Conservation (phyloP, 2,329 filamentous ascomycete species). For the Aspergillaceae sp. region DNA sequence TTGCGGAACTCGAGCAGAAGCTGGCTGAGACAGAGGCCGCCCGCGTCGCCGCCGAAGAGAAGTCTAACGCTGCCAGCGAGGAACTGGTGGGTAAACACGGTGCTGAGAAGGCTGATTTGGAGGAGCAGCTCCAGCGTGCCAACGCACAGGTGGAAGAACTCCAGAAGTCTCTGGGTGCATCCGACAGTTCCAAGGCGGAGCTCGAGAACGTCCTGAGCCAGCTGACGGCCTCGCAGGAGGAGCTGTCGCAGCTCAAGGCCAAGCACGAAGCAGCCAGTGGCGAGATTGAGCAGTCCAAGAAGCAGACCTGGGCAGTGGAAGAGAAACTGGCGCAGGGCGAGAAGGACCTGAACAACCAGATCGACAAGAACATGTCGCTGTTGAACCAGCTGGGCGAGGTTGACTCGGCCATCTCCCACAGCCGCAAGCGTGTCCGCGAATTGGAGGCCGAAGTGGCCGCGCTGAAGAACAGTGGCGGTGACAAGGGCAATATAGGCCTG, state of each 20-base stretch:
- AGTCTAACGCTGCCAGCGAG: slow-evolving; percentile 32
- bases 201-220: slow-evolving; percentile 56
- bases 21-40: slow-evolving; percentile 42
- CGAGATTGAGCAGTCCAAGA: slow-evolving; percentile 25
- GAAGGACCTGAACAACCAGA: slow-evolving; percentile 31
- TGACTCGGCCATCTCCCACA: slow-evolving; percentile 26
- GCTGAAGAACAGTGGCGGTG: slow-evolving; percentile 21
- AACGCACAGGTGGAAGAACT: slow-evolving; percentile 64
- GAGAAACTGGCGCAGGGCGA: slow-evolving; percentile 27
- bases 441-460: slow-evolving; percentile 31
- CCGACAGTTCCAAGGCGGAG: slow-evolving; percentile 62
- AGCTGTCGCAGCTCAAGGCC: slow-evolving; percentile 22
- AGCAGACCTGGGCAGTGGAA: slow-evolving; percentile 22
- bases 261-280: slow-evolving; percentile 21
- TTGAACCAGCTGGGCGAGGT: slow-evolving; percentile 32
- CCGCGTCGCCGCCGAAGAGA: slow-evolving; percentile 24
- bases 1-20: slow-evolving; percentile 54
- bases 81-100: slow-evolving; percentile 36
- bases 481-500: slow-evolving; percentile 24
- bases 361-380: slow-evolving; percentile 34
- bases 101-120: slow-evolving; percentile 41
- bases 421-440: slow-evolving; percentile 30
- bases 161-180: slow-evolving; percentile 69
- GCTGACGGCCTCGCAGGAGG: slow-evolving; percentile 25
- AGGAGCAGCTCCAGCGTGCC: slow-evolving; percentile 28